Conservation (phyloP, 352 stramenopile genomes). For the Globisporangium camurandrum region DNA sequence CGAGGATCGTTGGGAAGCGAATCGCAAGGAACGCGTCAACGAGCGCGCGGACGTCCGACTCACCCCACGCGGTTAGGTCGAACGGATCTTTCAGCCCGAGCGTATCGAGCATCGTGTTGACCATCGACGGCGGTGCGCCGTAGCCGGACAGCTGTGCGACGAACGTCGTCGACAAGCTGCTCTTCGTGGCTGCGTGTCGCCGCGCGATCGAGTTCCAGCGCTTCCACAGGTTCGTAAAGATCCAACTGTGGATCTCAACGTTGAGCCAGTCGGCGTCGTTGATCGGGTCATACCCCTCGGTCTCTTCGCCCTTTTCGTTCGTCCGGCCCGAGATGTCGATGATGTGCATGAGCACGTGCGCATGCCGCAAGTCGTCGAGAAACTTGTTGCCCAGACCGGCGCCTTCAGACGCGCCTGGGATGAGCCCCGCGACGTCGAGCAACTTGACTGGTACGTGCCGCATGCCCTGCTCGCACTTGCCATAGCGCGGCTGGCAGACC, state of each 20-base stretch:
- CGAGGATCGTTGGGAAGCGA: conserved; percentile 82
- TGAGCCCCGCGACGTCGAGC: conserved; percentile 75
- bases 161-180: conserved; percentile 58
- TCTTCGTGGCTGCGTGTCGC: conserved; percentile 67
- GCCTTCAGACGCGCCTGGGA: conserved; percentile 82
- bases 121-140: conserved; percentile 63
- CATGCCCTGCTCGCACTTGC: conserved; percentile 64
- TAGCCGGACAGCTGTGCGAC: conserved; percentile 74
- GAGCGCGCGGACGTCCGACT: conserved; percentile 62
- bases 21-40: conserved; percentile 73
- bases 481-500: conserved; percentile 68
- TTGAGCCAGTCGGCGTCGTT: conserved; percentile 86
- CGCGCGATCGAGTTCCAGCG: conserved; percentile 75
- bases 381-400: conserved; percentile 99
- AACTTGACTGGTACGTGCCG: conserved; percentile 81
- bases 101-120: conserved; percentile 61
- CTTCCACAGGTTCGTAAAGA: conserved; percentile 86
- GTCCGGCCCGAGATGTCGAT: conserved; percentile 85
- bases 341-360: conserved; percentile 87
- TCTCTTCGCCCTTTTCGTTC: conserved; percentile 88
- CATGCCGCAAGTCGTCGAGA: conserved; percentile 87
- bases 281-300: conserved; percentile 81
- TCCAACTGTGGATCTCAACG: conserved; percentile 83
- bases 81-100: conserved; percentile 56
- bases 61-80: conserved; percentile 43